Evolutionary conservation across 129 eudicot species (phyloP).

Genomic region (Escallonia herrerae): DNA sequence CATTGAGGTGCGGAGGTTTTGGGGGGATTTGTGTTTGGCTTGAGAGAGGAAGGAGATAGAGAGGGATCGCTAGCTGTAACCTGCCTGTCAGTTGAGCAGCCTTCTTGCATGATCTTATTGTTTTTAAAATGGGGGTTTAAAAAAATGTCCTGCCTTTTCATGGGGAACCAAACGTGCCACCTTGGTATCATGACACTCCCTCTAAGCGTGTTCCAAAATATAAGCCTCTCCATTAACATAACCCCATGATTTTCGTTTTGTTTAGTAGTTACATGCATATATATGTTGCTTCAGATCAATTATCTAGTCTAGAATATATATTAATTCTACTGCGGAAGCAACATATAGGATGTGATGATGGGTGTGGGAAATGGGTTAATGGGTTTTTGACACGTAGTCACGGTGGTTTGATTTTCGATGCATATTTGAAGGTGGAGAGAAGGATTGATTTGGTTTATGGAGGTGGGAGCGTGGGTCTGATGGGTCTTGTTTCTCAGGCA

Average conservation of each 20-base stretch:
- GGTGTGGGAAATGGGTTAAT: conserved; percentile 30
- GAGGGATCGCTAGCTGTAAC: conserved; percentile 72
- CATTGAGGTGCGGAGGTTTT: conserved; percentile 25
- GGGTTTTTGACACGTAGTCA: conserved; percentile 24
- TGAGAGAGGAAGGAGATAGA: conserved; percentile 40
- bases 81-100: conserved; percentile 85
- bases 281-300: not conserved
- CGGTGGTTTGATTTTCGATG: conserved; percentile 10
- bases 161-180: conserved; percentile 91
- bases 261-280: not conserved
- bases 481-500: conserved; percentile 30
- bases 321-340: not conserved
- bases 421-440: conserved; percentile 22
- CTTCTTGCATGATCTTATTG: conserved; percentile 90
- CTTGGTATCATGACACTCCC: conserved; percentile 57
- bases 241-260: too few relatives aligned
- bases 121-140: not conserved
- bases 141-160: conserved; percentile 24
- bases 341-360: conserved; percentile 21
- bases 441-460: conserved; percentile 24
- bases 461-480: conserved; percentile 31
- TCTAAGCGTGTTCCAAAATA: conserved; percentile 35
- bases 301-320: not conserved
- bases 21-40: conserved; percentile 72
- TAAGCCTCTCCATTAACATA: conserved; percentile 15